phyloP scores from a whole-genome alignment of 805 yeast species.

The Candida qinlingensis region DNA sequence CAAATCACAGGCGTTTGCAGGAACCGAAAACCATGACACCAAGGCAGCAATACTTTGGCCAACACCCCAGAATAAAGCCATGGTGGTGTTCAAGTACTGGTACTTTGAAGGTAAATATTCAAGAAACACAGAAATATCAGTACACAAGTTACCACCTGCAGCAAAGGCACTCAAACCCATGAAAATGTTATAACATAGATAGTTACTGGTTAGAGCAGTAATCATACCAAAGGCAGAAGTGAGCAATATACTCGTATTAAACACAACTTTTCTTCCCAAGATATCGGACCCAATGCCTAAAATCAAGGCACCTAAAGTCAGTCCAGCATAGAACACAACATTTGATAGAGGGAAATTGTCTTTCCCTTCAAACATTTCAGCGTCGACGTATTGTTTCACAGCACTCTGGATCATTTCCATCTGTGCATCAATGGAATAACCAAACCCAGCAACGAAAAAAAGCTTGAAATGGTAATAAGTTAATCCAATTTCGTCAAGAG shows the following conservation, averaged over 20 bases:
- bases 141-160: slow-evolving; percentile 50
- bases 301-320: slow-evolving; percentile 42
- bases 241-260: slow-evolving; percentile 40
- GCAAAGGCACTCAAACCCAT: slow-evolving; percentile 38
- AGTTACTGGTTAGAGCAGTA: slow-evolving; percentile 42
- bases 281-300: slow-evolving; percentile 50
- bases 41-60: slow-evolving; percentile 48
- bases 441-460: slow-evolving; percentile 46
- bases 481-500: slow-evolving; percentile 58
- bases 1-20: slow-evolving; percentile 37
- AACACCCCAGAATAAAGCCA: slow-evolving; percentile 54
- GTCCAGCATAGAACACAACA: slow-evolving; percentile 42
- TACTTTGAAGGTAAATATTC: slow-evolving; percentile 45
- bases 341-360: slow-evolving; percentile 35
- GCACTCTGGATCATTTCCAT: slow-evolving; percentile 42
- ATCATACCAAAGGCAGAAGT: slow-evolving; percentile 43
- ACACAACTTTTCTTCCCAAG: slow-evolving; percentile 46
- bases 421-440: slow-evolving; percentile 48
- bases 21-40: slow-evolving; percentile 48
- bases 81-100: slow-evolving; percentile 44
- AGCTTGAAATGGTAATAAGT: slow-evolving; percentile 45
- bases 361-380: slow-evolving; percentile 34
- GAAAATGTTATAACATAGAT: slow-evolving; percentile 44
- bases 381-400: slow-evolving; percentile 40
- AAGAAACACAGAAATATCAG: slow-evolving; percentile 46